Evolutionary conservation across 805 yeast species (phyloP).

Genomic region (Ogataea allantospora): DNA sequence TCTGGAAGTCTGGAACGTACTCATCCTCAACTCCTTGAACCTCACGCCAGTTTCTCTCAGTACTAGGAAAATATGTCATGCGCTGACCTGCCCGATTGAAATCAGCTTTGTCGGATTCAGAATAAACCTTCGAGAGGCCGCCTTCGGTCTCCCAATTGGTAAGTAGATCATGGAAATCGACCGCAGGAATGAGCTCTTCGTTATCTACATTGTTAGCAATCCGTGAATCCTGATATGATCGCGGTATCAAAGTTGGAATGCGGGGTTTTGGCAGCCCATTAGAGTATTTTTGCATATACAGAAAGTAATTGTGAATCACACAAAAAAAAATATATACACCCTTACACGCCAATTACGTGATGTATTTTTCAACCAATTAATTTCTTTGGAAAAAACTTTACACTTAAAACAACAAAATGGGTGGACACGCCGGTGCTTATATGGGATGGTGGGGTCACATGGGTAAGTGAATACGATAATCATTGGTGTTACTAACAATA

Average conservation of each 20-base stretch:
- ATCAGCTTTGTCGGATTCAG: slow-evolving; percentile 63
- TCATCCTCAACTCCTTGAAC: slow-evolving; percentile 65
- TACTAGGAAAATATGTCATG: not conserved
- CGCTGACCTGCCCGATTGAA: slow-evolving; percentile 44
- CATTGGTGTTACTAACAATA: slow-evolving; percentile 5
- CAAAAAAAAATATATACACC: slow-evolving; percentile 1
- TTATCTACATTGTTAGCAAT: slow-evolving; percentile 28
- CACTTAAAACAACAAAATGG: slow-evolving; percentile 43
- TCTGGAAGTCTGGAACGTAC: slow-evolving; percentile 62
- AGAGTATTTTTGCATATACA: slow-evolving; percentile 11
- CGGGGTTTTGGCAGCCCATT: slow-evolving; percentile 17
- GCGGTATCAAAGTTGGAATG: slow-evolving; percentile 22
- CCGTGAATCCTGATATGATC: slow-evolving; percentile 18
- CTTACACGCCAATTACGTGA: slow-evolving; percentile 3
- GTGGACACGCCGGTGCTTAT: slow-evolving; percentile 70
- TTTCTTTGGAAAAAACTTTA: slow-evolving; percentile 10
- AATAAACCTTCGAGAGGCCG: slow-evolving; percentile 34
- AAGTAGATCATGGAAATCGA: slow-evolving; percentile 24
- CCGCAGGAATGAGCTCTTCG: slow-evolving; percentile 30
- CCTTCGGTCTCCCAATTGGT: slow-evolving; percentile 10
- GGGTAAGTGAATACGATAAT: slow-evolving; percentile 43
- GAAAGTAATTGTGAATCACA: not conserved
- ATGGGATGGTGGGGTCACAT: slow-evolving; percentile 98
- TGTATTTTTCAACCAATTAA: slow-evolving; percentile 8
- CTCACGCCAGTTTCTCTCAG: not conserved